Evolutionary conservation across 179 eudicot genomes (phyloP), one percentile per base, ranked within the genome.

Genomic region (Beta lomatogona): DNA sequence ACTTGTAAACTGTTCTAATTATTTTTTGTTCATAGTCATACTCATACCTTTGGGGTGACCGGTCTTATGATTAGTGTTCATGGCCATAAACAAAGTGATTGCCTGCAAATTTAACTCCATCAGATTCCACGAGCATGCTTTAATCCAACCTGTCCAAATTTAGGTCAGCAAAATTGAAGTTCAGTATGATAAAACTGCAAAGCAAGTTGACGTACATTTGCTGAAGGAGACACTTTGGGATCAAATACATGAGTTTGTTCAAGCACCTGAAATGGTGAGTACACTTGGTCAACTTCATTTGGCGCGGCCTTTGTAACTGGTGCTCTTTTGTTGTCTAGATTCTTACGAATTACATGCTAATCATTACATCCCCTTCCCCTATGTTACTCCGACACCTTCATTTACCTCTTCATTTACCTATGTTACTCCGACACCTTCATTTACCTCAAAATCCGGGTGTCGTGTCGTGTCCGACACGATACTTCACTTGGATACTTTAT

Each of bases 141-240:
- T 77, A 77, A 58, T 60, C 18, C 8, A 18, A 48, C 41, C 5
- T 81, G 54, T 57, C 75, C 64, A 59, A 77, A 79, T 71, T 21
- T 85, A 95, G 99, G 96, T 95, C 64, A 94, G 81, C 83, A 94
- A 92, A 88, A 87, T 95, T 53, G 97, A 95, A 86, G 99, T 95
- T 28, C 91, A 91, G 73, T 95, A 94, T 74, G 99, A 95, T 85
- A 94, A 86, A 90, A 90, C 94, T 69, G 93, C 99, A 28, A 95
- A 95, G 83, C 96, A 91, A 91, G 99, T 95, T 76, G 99, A 95
- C 77, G 98, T 95, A 73, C 99, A 95, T 81, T 87, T 89, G 79
- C 89, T 95, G 80, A 95, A 95, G 88, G 97, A 90, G 86, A 89
- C 91, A 18, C 93, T 95, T 54, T 95, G 99, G 99, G 89, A 86